phyloP scores from a whole-genome alignment of 2,329 filamentous ascomycete genomes.

The Davidsoniella eucalypti region DNA sequence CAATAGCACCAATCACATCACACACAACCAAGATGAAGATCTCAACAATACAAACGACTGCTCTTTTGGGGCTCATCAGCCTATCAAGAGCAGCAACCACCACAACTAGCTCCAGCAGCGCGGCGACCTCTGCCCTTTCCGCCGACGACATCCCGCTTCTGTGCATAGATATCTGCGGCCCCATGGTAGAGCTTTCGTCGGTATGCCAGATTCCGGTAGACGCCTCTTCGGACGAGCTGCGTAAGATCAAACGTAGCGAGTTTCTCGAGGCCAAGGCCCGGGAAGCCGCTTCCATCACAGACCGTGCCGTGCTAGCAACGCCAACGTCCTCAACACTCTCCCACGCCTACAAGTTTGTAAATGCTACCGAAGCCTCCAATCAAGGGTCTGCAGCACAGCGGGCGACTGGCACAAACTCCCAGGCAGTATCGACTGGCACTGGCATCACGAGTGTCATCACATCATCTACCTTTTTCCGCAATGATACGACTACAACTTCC shows the following conservation, averaged over 20 bases:
- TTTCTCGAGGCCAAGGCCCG: conserved; percentile 3
- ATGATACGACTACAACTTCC: too few relatives aligned
- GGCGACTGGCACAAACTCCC: too few relatives aligned
- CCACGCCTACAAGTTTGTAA: neutral
- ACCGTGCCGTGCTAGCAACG: neutral
- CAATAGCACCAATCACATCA: neutral
- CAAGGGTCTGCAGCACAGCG: too few relatives aligned
- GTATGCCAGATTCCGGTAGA: conserved; percentile 19
- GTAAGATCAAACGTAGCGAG: conserved; percentile 18
- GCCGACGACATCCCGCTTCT: conserved; percentile 23
- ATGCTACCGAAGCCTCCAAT: neutral
- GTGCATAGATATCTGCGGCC: conserved; percentile 27
- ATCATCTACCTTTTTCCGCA: too few relatives aligned
- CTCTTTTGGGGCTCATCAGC: conserved; percentile 11
- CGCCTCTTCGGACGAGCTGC: conserved; percentile 14
- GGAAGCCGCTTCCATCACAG: neutral
- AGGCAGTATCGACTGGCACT: too few relatives aligned
- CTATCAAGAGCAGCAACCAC: conserved; percentile 17
- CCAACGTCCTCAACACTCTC: neutral
- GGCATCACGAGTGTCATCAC: too few relatives aligned
- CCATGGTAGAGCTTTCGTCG: conserved; percentile 26
- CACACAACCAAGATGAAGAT: conserved; percentile 8
- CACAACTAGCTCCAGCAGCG: conserved; percentile 15
- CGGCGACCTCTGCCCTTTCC: conserved; percentile 19
- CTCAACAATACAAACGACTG: neutral